A percentile compares a stretch with the other conserved stretches of the same genome.
phyloP scores from a whole-genome alignment of 768 basidiomycete species.

The Pleurotus djamor region DNA sequence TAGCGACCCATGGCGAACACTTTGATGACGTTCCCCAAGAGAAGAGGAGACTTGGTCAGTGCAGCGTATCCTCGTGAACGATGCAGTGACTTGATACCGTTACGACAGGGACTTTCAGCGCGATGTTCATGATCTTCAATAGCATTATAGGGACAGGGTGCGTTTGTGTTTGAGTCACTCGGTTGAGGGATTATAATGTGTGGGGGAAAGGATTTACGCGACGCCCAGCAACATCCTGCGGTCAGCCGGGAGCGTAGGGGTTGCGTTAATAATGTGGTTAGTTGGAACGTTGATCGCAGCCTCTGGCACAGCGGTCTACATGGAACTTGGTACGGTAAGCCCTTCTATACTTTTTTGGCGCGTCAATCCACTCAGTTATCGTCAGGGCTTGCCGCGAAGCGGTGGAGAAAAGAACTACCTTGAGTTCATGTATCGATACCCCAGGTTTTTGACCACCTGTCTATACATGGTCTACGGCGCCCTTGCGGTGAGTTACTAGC shows the following conservation, averaged over 20 bases:
- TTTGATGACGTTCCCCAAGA: constrained; percentile 45
- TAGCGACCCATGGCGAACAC: constrained; percentile 25
- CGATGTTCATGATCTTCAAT: constrained; percentile 70
- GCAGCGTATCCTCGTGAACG: too few relatives aligned
- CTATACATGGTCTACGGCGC: constrained; percentile 55
- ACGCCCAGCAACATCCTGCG: constrained; percentile 69
- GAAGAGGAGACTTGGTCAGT: too few relatives aligned
- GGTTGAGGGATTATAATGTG: too few relatives aligned
- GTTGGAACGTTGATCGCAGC: constrained; percentile 63
- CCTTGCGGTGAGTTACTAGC: constrained; percentile 43
- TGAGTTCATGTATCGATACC: constrained; percentile 65
- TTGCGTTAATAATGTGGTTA: constrained; percentile 70
- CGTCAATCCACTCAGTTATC: too few relatives aligned
- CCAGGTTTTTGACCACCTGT: constrained; percentile 61
- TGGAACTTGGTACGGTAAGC: constrained; percentile 72
- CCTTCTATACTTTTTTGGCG: too few relatives aligned
- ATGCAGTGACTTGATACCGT: too few relatives aligned
- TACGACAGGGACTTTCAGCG: constrained; percentile 43
- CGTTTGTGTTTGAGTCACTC: constrained; percentile 1
- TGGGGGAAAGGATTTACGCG: constrained; percentile 56
- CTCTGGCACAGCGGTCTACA: constrained; percentile 66
- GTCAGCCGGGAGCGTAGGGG: constrained; percentile 68
- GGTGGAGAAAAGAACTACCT: constrained; percentile 80
- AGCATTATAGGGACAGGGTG: constrained; percentile 75
- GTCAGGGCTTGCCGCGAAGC: constrained; percentile 64